Evolutionary conservation across 352 stramenopile genomes (phyloP).

Genomic region (Globisporangium solare): DNA sequence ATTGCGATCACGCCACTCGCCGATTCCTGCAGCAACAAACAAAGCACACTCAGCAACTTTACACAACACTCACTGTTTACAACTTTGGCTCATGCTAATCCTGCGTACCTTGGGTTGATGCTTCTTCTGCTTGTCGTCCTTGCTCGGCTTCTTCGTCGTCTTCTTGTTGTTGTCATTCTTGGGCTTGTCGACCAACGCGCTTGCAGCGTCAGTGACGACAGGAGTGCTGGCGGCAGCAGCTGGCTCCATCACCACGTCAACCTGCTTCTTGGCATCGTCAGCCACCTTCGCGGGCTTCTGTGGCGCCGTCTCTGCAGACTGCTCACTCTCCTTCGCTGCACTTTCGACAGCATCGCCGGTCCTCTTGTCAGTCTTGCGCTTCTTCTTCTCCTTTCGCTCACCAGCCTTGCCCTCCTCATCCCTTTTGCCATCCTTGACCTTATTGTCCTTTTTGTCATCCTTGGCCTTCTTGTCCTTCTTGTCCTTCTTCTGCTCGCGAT

Average conservation of each 20-base stretch:
- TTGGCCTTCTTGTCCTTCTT: slow-evolving; percentile 17
- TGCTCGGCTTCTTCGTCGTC: slow-evolving; percentile 23
- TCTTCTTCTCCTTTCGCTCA: slow-evolving; percentile 15
- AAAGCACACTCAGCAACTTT: slow-evolving; percentile 1
- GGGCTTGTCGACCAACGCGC: slow-evolving; percentile 10
- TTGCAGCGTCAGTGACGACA: slow-evolving; percentile 13
- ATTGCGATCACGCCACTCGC: slow-evolving; percentile 71
- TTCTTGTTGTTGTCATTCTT: slow-evolving; percentile 27
- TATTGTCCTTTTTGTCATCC: slow-evolving; percentile 20
- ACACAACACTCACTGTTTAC: neutral
- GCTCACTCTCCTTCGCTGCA: too few relatives aligned
- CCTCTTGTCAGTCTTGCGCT: slow-evolving; percentile 18
- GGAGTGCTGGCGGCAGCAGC: neutral
- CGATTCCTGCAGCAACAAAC: slow-evolving; percentile 30
- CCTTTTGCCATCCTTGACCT: slow-evolving; percentile 24
- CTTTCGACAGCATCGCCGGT: slow-evolving; percentile 18
- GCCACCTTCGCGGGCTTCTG: slow-evolving; percentile 4
- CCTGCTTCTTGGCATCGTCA: slow-evolving; percentile 2
- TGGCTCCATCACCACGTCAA: neutral
- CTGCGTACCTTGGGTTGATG: slow-evolving; percentile 35
- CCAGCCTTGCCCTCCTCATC: slow-evolving; percentile 11
- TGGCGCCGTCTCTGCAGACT: too few relatives aligned
- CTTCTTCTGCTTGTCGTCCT: slow-evolving; percentile 21
- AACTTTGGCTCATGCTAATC: neutral
- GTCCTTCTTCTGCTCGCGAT: slow-evolving; percentile 19